Percentiles rank a stretch among this genome's conserved stretches.
Evolutionary conservation across 495 filamentous ascomycete genomes (phyloP).

Genomic region (Aspergillus steynii): DNA sequence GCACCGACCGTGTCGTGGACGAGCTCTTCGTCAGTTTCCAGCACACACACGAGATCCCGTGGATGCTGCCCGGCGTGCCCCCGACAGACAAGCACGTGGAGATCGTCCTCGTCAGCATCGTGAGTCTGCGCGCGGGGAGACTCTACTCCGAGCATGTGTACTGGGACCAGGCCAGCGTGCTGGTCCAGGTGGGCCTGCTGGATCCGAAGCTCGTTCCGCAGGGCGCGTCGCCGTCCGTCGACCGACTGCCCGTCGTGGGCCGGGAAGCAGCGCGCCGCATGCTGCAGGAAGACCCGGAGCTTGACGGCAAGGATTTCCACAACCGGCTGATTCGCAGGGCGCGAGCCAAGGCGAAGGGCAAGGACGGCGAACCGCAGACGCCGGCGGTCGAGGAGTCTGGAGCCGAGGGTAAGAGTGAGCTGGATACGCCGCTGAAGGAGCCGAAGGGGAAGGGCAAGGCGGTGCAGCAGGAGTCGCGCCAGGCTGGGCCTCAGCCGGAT

Average conservation of each 20-base stretch:
- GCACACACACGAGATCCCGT: conserved; percentile 71
- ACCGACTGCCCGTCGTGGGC: conserved; percentile 70
- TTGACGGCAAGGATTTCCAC: conserved; percentile 41
- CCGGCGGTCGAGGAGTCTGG: conserved; percentile 25
- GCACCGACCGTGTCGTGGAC: conserved; percentile 61
- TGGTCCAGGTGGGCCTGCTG: conserved; percentile 75
- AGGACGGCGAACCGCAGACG: conserved; percentile 14
- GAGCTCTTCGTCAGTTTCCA: conserved; percentile 63
- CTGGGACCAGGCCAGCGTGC: conserved; percentile 84
- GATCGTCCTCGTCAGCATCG: conserved; percentile 72
- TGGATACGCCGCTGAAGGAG: conserved; percentile 16
- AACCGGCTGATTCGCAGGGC: conserved; percentile 41
- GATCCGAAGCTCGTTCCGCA: conserved; percentile 59
- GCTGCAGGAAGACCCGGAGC: conserved; percentile 55
- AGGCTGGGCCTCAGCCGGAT: neutral
- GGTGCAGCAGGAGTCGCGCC: conserved; percentile 16
- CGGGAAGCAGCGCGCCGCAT: conserved; percentile 66
- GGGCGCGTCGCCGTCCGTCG: conserved; percentile 42
- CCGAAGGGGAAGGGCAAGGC: conserved; percentile 24
- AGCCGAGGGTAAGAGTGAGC: conserved; percentile 28
- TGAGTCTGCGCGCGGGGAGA: conserved; percentile 70
- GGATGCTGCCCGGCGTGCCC: conserved; percentile 78
- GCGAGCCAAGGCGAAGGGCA: conserved; percentile 24
- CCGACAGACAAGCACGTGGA: conserved; percentile 68
- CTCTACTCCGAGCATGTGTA: conserved; percentile 82